phyloP scores from a whole-genome alignment of 139 green algal genomes.

The Volvox africanus region DNA sequence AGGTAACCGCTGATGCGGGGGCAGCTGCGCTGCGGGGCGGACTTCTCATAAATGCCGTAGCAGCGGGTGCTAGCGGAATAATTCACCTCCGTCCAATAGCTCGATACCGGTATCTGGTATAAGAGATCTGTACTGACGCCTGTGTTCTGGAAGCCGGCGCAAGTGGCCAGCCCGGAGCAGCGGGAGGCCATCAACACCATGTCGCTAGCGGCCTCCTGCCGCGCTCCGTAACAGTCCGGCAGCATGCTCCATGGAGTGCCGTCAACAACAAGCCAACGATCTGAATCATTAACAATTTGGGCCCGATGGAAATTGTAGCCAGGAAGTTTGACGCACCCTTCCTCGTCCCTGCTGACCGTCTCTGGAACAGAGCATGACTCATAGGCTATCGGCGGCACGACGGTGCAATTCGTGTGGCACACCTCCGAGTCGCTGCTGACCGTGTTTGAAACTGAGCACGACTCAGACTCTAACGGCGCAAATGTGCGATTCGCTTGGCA shows the following conservation, averaged over 20 bases:
- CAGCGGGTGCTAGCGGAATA: neutral
- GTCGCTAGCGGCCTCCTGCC: constrained; percentile 18
- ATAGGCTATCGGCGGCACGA: neutral
- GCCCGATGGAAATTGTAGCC: constrained; percentile 42
- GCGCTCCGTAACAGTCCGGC: neutral
- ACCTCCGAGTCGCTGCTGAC: constrained; percentile 14
- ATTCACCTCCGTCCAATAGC: neutral
- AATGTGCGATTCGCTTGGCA: constrained; percentile 1
- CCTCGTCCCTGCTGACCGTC: neutral
- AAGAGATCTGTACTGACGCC: constrained; percentile 33
- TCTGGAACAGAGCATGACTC: constrained; percentile 19
- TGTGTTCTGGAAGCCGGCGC: constrained; percentile 34
- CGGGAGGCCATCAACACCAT: constrained; percentile 40
- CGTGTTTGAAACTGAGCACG: neutral
- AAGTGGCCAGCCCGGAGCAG: neutral
- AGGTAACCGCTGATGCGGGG: constrained; percentile 52
- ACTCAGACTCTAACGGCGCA: neutral
- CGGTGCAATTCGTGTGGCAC: constrained; percentile 7
- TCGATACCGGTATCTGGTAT: constrained; percentile 14
- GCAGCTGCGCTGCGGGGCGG: neutral
- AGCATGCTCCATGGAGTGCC: constrained; percentile 12
- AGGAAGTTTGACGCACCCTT: constrained; percentile 39
- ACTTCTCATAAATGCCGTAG: constrained; percentile 39
- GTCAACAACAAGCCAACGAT: constrained; percentile 9
- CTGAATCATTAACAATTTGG: neutral